Base-by-base conservation (phyloP, 2,329 filamentous ascomycete species). In the Arthrinium puccinioides region DNA sequence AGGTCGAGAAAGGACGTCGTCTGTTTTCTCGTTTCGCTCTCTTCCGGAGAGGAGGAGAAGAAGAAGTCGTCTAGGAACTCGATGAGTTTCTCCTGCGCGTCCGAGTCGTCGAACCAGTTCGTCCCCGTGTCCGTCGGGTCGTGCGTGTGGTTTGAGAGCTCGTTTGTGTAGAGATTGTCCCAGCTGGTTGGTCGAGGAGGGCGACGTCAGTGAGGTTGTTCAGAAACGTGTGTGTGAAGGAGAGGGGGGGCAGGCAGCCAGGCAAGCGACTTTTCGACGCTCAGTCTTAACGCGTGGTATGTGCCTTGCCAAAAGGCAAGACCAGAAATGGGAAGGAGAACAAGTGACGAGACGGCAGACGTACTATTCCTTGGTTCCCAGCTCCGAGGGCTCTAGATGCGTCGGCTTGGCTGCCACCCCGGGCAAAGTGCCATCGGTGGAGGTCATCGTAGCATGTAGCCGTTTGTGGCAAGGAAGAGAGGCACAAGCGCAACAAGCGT, bases 41-140 rank as follows among this genome's bases (percentile, higher is more conserved):
- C 21, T 48, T 48, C 31, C 7, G 16, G 5, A 10, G 24, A 38
- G 15, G 23, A 8, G 15, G 32, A 43, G 19, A 33, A 23, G 21
- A 54, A 40, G 15, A 57, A 46, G 21, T 47, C 48, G 50, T 44
- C 76, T 56, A 94, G 73, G 57, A 83, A 88, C 9, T 67, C 60
- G 18, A 94, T 62, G 42, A 94, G 79, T 54, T 89, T 89, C 44
- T 80, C 71, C 54, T 95, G 87, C 44, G 92, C 92, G 54, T 84
- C 79, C 21, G 87, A 85, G 64, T 97, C 92, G 58, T 88, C 84
- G 72, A 98, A 98, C 92, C 92, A 98, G 51, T 92, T 80, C 21
- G 88, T 94, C 48, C 90, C 90, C 42, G 83, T 83, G 67, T 95
- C 86, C 39, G 74, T 63, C 9, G 85, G 78, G 63, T 94, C 79